phyloP scores from a whole-genome alignment of 169 alveolate species.

The Plasmodium knowlesi region DNA sequence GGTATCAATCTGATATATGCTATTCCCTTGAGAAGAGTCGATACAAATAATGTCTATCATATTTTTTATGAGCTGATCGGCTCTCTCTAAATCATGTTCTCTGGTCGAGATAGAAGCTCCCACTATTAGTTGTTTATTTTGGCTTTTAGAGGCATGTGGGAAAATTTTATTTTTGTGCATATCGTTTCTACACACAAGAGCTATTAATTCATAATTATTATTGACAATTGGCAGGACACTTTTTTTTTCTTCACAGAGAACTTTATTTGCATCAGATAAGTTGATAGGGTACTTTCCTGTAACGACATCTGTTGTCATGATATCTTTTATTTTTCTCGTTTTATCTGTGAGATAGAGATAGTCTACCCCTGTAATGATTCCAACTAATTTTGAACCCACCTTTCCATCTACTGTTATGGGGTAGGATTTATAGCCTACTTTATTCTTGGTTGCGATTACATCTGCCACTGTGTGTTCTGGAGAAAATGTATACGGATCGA shows the following conservation, averaged over 20 bases:
- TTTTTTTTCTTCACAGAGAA: constrained; percentile 85
- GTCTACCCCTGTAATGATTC: constrained; percentile 91
- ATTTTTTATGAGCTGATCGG: constrained; percentile 77
- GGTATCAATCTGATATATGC: constrained; percentile 90
- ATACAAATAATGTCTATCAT: constrained; percentile 88
- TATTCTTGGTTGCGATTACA: constrained; percentile 80
- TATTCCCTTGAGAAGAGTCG: constrained; percentile 95
- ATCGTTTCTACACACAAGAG: constrained; percentile 91
- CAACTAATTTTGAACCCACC: constrained; percentile 89
- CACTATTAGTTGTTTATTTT: constrained; percentile 89
- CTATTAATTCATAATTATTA: constrained; percentile 86
- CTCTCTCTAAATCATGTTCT: constrained; percentile 79
- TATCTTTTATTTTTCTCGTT: constrained; percentile 82
- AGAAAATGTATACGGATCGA: constrained; percentile 88
- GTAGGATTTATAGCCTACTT: constrained; percentile 83
- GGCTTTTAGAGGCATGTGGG: constrained; percentile 91
- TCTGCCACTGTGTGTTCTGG: constrained; percentile 90
- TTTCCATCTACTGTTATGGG: constrained; percentile 91
- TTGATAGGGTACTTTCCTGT: constrained; percentile 88
- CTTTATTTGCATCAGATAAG: constrained; percentile 88
- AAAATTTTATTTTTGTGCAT: constrained; percentile 88
- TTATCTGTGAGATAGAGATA: constrained; percentile 88
- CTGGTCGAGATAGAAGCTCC: constrained; percentile 91
- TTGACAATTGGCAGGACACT: constrained; percentile 91
- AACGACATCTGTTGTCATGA: constrained; percentile 88